Base-by-base conservation (phyloP, 192 early-diverging fungal genomes). In the Linnemannia exigua region DNA sequence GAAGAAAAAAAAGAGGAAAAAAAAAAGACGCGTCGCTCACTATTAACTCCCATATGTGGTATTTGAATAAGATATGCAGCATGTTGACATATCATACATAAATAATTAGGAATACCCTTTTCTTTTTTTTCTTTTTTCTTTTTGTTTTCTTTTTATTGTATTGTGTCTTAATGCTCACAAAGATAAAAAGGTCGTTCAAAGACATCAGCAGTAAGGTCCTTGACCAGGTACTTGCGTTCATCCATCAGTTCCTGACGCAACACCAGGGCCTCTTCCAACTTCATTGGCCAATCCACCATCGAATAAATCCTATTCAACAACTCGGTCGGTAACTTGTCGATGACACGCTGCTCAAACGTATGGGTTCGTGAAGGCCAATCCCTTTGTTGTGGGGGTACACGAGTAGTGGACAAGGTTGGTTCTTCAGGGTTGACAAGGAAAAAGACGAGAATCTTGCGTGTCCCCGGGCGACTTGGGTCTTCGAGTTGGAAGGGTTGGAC, bases 341-440 rank as follows among this genome's bases (percentile, higher is more conserved):
- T 41, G 1, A 76, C 63, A 5, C 22, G n/a, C 11, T 58, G 54
- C n/a, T 66, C n/a, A 11, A 58, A 58, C 22, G 28, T 22, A 9
- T 1, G 1, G 12, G 9, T 20, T 6, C 20, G 15, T 54, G 52
- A 54, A 44, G 22, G 37, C 79, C 79, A 81, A 28, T 79, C 90
- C 74, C 79, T 76, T 78, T 93, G 91, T 87, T 96, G 94, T 41
- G 93, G 92, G 0, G 94, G 93, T 8, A 95, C 92, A 70, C 90
- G 51, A 38, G 81, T 79, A 3, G 94, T 94, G 9, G 92, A 93
- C 2, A 89, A 67, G 22, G 94, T 89, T n/a, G 79, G 87, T 14
- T 76, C 77, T 0, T 88, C 69, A 3, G 95, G 95, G 67, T 96
- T 87, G 5, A 96, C 90, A 41, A 96, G 87, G 88, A 95, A 95